phyloP scores from a whole-genome alignment of 257 asterid species.

The Solanum paucissectum region DNA sequence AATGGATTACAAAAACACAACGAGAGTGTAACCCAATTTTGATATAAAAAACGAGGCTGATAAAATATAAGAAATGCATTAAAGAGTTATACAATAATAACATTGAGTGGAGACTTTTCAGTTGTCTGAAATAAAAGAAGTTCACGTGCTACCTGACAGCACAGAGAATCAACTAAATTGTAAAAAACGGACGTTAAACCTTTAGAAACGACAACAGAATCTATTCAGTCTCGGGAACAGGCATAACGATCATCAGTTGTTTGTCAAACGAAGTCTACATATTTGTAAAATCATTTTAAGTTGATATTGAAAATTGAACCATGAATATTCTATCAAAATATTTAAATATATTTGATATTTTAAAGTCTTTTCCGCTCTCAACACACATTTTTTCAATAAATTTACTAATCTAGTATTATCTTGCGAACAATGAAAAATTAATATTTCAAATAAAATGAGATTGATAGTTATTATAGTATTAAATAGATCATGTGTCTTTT shows the following conservation, averaged over 20 bases:
- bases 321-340: background rate
- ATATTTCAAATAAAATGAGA: background rate
- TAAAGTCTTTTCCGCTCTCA: background rate
- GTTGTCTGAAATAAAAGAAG: background rate
- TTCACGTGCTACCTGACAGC: background rate
- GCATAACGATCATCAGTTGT: background rate
- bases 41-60: too few species aligned
- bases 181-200: background rate
- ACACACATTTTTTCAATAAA: background rate
- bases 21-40: too few species aligned
- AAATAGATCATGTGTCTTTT: background rate
- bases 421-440: background rate
- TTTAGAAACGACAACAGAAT: background rate
- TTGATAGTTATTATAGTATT: background rate
- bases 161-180: too few species aligned
- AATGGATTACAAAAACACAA: too few species aligned
- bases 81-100: too few species aligned
- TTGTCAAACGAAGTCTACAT: background rate
- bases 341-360: background rate
- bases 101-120: background rate
- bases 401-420: background rate
- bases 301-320: background rate
- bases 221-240: background rate
- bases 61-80: too few species aligned
- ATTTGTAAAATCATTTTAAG: background rate